phyloP scores from a whole-genome alignment of 163 green algal genomes.

The Trebouxia gelatinosa region DNA sequence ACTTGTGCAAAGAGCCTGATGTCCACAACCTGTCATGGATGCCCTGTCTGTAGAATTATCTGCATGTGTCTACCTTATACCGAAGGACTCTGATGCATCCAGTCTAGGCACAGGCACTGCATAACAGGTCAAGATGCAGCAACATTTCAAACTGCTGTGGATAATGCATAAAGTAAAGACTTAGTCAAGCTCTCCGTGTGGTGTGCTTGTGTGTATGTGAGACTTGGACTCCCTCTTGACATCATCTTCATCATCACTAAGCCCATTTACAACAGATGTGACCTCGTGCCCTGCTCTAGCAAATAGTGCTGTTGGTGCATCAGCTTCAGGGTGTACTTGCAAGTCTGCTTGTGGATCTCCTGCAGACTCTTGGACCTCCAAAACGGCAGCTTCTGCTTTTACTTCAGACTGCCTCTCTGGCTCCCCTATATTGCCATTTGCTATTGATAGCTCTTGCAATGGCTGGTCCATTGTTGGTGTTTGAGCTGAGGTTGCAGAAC shows the following conservation, averaged over 20 bases:
- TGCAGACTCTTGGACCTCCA: neutral
- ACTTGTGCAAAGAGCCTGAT: neutral
- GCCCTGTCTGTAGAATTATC: neutral
- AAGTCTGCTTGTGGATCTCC: neutral
- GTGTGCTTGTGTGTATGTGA: neutral
- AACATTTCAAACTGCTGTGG: neutral
- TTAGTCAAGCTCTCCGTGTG: constrained; percentile 17
- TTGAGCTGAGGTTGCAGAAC: neutral
- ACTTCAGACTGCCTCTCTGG: neutral
- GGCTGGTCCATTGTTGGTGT: neutral
- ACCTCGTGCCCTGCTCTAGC: constrained; percentile 5
- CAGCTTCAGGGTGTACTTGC: too few species aligned
- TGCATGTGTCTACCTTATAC: neutral
- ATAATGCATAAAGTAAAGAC: neutral
- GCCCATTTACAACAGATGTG: constrained; percentile 5
- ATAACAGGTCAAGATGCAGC: neutral
- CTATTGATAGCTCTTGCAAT: neutral
- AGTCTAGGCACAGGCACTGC: neutral
- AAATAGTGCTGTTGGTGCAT: neutral
- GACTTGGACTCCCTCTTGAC: neutral
- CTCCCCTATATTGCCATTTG: neutral
- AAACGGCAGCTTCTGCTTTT: neutral
- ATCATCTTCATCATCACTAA: neutral
- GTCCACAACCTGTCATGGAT: neutral
- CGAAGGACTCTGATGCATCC: neutral